A percentile compares a stretch with the other conserved stretches of the same genome.
These are phyloP conservation scores for Solanum rostratum DNA, from an alignment of 257 asterid genomes.

Conservation along the genomic window DNA sequence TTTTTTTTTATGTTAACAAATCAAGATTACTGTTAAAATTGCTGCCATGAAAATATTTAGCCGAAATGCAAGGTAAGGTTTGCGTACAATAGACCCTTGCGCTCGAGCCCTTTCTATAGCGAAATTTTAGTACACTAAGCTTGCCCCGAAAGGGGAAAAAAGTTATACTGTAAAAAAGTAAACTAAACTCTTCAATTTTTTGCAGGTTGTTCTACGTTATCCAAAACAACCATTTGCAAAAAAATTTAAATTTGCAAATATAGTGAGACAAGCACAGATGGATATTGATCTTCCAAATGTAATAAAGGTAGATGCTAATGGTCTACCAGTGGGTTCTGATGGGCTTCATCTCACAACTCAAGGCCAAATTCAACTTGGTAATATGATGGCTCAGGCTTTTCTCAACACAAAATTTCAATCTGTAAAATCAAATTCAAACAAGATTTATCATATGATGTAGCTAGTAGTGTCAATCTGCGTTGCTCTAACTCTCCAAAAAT, in stretches of 20 bases:
- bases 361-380: not conserved
- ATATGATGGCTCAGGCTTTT: slow-evolving; percentile 1
- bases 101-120: no score
- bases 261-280: not conserved
- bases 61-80: no score
- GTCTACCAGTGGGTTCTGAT: not conserved
- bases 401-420: not conserved
- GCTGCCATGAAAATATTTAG: no score
- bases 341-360: not conserved
- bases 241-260: not conserved
- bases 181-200: not conserved
- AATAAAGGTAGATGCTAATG: slow-evolving; percentile 2
- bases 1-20: not conserved
- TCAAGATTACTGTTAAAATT: not conserved
- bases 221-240: not conserved
- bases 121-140: no score
- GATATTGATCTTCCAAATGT: not conserved
- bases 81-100: no score
- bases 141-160: no score
- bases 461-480: not conserved
- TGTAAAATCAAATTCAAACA: not conserved
- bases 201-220: not conserved
- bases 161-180: not conserved
- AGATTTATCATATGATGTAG: not conserved
- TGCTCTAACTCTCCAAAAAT: not conserved